Conservation (phyloP, 352 stramenopile species). For the Pythium guiyangense region DNA sequence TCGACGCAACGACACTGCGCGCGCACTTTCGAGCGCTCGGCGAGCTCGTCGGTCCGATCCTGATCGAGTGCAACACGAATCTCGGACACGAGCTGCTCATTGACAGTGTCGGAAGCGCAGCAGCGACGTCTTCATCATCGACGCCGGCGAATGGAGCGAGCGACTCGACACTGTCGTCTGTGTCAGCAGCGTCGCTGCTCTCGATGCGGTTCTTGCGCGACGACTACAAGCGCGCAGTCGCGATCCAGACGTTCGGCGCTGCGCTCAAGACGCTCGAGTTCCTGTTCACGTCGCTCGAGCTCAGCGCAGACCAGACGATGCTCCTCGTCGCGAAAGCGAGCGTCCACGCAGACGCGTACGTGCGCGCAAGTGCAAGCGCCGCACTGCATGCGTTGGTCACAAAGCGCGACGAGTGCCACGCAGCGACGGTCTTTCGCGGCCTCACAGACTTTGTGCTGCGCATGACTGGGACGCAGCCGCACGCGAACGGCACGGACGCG, state of each 20-base stretch:
- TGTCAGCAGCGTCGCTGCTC: neutral
- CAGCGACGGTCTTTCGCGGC: slow-evolving; percentile 33
- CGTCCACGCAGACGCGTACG: slow-evolving; percentile 34
- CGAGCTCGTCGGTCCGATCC: slow-evolving; percentile 53
- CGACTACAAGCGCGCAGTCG: slow-evolving; percentile 43
- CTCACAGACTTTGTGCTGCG: slow-evolving; percentile 63
- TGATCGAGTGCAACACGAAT: slow-evolving; percentile 66
- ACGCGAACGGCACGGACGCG: slow-evolving; percentile 22
- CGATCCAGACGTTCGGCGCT: slow-evolving; percentile 45
- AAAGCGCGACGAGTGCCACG: slow-evolving; percentile 12
- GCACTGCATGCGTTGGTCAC: slow-evolving; percentile 32
- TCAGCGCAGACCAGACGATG: slow-evolving; percentile 67
- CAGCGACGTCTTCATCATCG: neutral
- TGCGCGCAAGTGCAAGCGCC: slow-evolving; percentile 35
- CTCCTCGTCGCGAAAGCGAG: slow-evolving; percentile 44
- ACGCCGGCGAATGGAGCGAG: neutral
- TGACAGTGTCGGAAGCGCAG: slow-evolving; percentile 1
- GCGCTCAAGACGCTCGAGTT: slow-evolving; percentile 35
- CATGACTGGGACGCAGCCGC: slow-evolving; percentile 31
- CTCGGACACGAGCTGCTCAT: slow-evolving; percentile 37
- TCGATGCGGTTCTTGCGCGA: slow-evolving; percentile 19
- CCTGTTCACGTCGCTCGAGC: slow-evolving; percentile 38
- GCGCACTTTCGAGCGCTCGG: slow-evolving; percentile 29
- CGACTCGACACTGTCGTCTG: neutral
- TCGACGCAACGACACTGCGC: slow-evolving; percentile 37